phyloP scores from a whole-genome alignment of 441 rosid genomes.

The Adansonia grandidieri region DNA sequence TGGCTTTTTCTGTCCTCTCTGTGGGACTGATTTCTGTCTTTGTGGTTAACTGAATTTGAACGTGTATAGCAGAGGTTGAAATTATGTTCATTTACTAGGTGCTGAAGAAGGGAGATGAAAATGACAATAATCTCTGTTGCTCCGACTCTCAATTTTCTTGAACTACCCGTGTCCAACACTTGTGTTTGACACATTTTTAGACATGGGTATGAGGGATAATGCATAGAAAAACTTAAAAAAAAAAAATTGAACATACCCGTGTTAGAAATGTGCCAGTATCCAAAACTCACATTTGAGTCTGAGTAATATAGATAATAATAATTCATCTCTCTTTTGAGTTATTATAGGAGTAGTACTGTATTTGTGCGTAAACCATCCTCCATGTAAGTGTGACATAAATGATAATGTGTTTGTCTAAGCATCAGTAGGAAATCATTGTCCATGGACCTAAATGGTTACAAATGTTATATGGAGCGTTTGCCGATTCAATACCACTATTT shows the following conservation, averaged over 20 bases:
- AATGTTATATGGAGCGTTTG: not conserved
- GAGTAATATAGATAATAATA: not conserved
- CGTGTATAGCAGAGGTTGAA: conserved; percentile 2
- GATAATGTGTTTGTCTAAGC: not conserved
- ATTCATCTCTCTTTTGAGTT: conserved; percentile 1
- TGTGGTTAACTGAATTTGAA: not conserved
- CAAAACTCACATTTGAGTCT: too few relatives aligned
- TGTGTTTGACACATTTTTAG: too few relatives aligned
- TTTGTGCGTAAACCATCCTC: not conserved
- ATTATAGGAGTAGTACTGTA: not conserved
- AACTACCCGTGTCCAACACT: too few relatives aligned
- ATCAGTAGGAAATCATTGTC: not conserved
- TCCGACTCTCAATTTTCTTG: too few relatives aligned
- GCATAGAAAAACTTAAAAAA: too few relatives aligned
- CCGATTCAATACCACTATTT: not conserved
- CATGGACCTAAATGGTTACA: not conserved
- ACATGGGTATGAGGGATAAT: too few relatives aligned
- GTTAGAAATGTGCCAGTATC: too few relatives aligned
- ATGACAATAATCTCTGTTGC: not conserved
- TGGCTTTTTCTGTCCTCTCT: not conserved
- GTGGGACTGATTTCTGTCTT: not conserved
- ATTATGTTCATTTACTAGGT: not conserved
- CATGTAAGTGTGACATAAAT: not conserved
- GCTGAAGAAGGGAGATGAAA: not conserved
- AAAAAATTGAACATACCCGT: too few relatives aligned